Conservation (phyloP, 2,329 filamentous ascomycete genomes). For the Graphilbum fragrans region DNA sequence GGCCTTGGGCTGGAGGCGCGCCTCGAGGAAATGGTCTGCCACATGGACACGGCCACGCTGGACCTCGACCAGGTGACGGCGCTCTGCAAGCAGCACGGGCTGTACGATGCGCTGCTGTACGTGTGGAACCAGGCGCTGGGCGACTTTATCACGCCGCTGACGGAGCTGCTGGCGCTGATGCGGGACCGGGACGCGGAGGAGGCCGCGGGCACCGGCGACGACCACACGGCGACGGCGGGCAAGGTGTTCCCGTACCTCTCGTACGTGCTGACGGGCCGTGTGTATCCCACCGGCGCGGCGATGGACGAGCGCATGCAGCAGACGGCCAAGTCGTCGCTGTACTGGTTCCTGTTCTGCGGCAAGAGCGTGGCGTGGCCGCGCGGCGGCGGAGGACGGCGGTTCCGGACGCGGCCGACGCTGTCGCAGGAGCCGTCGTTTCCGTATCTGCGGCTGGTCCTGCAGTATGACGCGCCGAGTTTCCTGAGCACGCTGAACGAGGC, state of each 20-base stretch:
- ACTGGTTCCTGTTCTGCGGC: conserved; percentile 87
- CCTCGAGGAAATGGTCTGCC: conserved; percentile 88
- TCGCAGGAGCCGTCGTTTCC: conserved; percentile 65
- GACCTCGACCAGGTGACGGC: conserved; percentile 88
- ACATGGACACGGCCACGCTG: conserved; percentile 79
- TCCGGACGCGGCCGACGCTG: conserved; percentile 43
- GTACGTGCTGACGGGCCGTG: conserved; percentile 74
- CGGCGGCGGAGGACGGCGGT: conserved; percentile 41
- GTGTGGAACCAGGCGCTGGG: conserved; percentile 87
- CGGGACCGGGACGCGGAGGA: conserved; percentile 21
- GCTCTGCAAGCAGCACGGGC: conserved; percentile 78
- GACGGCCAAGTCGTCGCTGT: conserved; percentile 76
- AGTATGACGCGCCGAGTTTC: conserved; percentile 84
- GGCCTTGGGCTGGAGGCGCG: conserved; percentile 61
- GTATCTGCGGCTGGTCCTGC: conserved; percentile 71
- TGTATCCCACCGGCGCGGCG: conserved; percentile 76
- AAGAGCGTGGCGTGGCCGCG: conserved; percentile 65
- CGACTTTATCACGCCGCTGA: conserved; percentile 84
- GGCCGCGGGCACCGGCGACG: conserved; percentile 38
- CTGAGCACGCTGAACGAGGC: conserved; percentile 94
- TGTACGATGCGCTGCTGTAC: conserved; percentile 93
- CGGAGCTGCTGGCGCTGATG: conserved; percentile 62
- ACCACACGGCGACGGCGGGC: conserved; percentile 58
- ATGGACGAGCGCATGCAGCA: conserved; percentile 62
- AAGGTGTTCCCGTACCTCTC: conserved; percentile 95